Base-by-base conservation (phyloP, 2,329 filamentous ascomycete genomes). In the Annulohypoxylon truncatum region DNA sequence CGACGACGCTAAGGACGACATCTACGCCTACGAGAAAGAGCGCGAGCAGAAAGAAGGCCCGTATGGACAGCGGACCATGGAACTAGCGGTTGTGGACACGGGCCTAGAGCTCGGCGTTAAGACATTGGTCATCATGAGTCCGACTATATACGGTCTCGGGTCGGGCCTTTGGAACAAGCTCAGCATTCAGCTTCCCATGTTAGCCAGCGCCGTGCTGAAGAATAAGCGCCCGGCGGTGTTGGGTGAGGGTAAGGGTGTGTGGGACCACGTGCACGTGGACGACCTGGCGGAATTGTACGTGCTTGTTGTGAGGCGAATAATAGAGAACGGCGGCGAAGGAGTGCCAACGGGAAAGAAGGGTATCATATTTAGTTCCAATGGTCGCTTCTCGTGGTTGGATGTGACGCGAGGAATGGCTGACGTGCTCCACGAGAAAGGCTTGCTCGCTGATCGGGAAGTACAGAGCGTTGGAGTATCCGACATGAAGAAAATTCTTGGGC, bases 121-220 rank as follows among this genome's bases (percentile, higher is more conserved):
- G 60, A 82, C 83, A 0, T 75, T 81, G 46, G 77, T 84, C 48
- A 75, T 86, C 46, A 83, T 82, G 78, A 75, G 78, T 0, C 82
- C 82, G 0, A 78, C 79, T 2, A 82, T 87, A 48, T 87, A 81
- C 69, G 84, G 84, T 15, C 60, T 69, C 0, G 82, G 82, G 5
- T 76, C 74, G 0, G 83, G 82, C 0, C 69, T 77, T 0, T 84
- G 82, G 70, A 80, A 83, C 35, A 73, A 64, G 7, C 64, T 68
- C 0, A 79, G 79, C 12, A 76, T 80, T 22, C 79, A 83, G 66
- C 75, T 83, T 15, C 79, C 80, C 9, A 4, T 48, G 2, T 53
- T 46, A 24, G 35, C 69, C 6, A 50, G 56, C 4, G 57, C 52
- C 1, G 67, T 67, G 22, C 61, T 74, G 3, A 20, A 61, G 18